Percentiles rank a stretch among this genome's conserved stretches.
phyloP scores from a whole-genome alignment of 2,329 filamentous ascomycete species.

The Diplodia scrobiculata region DNA sequence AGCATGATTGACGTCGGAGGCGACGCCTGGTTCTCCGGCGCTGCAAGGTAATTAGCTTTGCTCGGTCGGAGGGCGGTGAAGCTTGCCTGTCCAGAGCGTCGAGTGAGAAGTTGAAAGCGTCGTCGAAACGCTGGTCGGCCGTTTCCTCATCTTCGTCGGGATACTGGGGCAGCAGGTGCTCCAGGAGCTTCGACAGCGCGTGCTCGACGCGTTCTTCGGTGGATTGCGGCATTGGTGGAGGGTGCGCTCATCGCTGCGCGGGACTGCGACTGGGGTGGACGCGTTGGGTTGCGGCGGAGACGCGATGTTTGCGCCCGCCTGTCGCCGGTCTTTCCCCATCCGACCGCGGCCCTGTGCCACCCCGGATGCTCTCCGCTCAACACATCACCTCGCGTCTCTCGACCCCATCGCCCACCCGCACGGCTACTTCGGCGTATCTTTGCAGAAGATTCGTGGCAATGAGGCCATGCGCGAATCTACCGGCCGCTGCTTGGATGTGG shows the following conservation, averaged over 20 bases:
- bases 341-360: background rate
- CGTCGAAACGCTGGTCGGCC: constrained; percentile 69
- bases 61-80: constrained; percentile 49
- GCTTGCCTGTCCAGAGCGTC: constrained; percentile 49
- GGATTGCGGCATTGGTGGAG: constrained; percentile 34
- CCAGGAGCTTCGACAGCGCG: constrained; percentile 77
- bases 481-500: no score
- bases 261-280: constrained; percentile 18
- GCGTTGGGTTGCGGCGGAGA: constrained; percentile 6
- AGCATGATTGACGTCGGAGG: constrained; percentile 82
- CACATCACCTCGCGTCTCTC: background rate
- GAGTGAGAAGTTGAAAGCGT: constrained; percentile 57
- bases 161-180: constrained; percentile 69
- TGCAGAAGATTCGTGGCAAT: background rate
- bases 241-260: constrained; percentile 22
- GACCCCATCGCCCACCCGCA: background rate
- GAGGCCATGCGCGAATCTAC: no score
- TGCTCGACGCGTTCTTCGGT: constrained; percentile 67
- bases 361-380: background rate
- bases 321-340: constrained; percentile 3
- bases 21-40: constrained; percentile 56
- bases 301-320: constrained; percentile 24
- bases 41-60: constrained; percentile 34
- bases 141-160: constrained; percentile 67
- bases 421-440: no score